Percentiles rank a stretch among this genome's conserved stretches.
Conservation (phyloP, 176 grass and related monocot species). For the Bromus sterilis region DNA sequence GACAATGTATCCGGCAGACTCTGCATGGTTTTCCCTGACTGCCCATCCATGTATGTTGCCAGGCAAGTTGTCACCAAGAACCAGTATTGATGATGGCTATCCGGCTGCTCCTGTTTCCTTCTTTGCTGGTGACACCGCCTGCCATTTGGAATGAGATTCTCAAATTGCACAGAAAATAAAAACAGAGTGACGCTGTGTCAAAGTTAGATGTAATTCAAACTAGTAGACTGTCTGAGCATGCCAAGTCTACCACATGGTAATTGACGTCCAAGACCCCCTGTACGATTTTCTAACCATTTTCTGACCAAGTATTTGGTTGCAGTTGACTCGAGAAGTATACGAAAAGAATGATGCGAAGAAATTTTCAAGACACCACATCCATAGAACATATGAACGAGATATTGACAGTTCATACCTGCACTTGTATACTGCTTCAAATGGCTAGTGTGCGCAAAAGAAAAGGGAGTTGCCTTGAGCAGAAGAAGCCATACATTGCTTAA, state of each 20-base stretch:
- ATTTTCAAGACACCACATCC: background rate
- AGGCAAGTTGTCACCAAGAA: conserved; percentile 9
- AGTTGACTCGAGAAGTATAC: conserved; percentile 10
- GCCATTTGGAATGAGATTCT: conserved; percentile 9
- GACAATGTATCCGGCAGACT: conserved; percentile 57
- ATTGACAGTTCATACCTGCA: conserved; percentile 20
- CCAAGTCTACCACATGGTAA: background rate
- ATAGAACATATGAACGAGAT: background rate
- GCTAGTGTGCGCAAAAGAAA: conserved; percentile 15
- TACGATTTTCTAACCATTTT: conserved; percentile 14
- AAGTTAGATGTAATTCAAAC: conserved; percentile 1
- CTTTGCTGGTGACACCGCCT: conserved; percentile 20
- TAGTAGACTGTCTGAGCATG: conserved; percentile 9
- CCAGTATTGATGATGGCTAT: background rate
- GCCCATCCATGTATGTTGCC: conserved; percentile 44
- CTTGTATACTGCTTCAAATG: conserved; percentile 14
- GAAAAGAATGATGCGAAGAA: background rate
- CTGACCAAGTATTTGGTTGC: conserved; percentile 18
- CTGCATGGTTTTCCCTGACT: conserved; percentile 41
- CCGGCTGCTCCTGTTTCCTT: conserved; percentile 6
- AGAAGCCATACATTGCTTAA: conserved; percentile 42
- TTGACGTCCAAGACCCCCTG: conserved; percentile 14
- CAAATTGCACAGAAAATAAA: background rate
- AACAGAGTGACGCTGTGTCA: background rate
- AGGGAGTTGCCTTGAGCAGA: conserved; percentile 14